phyloP scores from a whole-genome alignment of 2,329 filamentous ascomycete species.

The Penicillium polonicum region DNA sequence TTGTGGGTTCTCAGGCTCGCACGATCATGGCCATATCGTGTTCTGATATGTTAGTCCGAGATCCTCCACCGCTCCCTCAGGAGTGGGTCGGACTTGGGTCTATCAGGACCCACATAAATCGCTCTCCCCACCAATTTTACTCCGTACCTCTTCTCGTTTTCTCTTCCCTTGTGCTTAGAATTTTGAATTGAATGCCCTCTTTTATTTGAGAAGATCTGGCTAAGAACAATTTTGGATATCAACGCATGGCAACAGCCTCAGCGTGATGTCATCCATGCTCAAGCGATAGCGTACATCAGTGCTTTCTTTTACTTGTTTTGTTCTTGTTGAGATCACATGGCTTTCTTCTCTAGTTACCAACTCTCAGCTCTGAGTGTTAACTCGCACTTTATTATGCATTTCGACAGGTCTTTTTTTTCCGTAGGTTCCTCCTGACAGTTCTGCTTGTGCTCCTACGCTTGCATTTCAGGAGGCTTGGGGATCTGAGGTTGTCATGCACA shows the following conservation, averaged over 20 bases:
- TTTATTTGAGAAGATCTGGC: not conserved
- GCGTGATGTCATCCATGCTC: not conserved
- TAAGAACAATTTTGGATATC: not conserved
- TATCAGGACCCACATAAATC: no score
- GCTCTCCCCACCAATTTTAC: no score
- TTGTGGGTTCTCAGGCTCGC: no score
- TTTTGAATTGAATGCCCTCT: not conserved
- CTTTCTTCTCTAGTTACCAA: not conserved
- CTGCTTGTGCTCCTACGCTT: not conserved
- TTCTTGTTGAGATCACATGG: not conserved
- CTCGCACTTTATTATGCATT: not conserved
- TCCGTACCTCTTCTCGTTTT: not conserved
- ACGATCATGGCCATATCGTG: no score
- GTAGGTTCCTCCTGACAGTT: not conserved
- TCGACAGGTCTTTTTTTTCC: not conserved
- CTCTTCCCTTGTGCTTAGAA: not conserved
- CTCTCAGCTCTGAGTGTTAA: not conserved
- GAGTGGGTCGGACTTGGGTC: no score
- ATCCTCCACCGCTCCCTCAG: no score
- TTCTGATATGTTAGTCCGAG: no score
- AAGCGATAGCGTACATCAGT: not conserved
- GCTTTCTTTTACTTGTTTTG: not conserved
- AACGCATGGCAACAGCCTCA: not conserved
- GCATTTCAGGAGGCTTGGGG: not conserved
- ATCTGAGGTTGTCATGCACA: not conserved